These are phyloP conservation scores for Kentomonas sorsogonicus DNA, from an alignment of 208 protist genomes.

Conservation along the genomic window DNA sequence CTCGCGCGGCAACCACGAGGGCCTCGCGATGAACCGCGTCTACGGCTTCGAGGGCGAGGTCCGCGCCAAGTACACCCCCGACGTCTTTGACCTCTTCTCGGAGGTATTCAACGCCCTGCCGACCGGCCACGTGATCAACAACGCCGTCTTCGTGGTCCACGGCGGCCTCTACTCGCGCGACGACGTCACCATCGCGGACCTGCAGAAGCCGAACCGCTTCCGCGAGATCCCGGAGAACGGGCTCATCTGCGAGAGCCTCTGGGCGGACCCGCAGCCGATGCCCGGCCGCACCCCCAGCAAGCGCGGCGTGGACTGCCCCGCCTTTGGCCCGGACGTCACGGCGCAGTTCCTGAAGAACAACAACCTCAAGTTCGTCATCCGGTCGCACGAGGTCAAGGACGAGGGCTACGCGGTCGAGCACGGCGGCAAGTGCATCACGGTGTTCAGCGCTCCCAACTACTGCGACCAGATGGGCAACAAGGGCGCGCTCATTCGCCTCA, in stretches of 20 bases:
- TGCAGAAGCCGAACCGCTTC: constrained; percentile 94
- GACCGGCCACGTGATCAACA: constrained; percentile 90
- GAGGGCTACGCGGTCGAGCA: constrained; percentile 95
- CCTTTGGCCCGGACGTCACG: constrained; percentile 98
- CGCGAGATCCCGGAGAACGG: constrained; percentile 93
- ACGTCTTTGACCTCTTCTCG: constrained; percentile 92
- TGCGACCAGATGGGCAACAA: constrained; percentile 96
- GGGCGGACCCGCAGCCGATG: constrained; percentile 94
- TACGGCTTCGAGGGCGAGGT: constrained; percentile 99
- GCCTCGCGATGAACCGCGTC: constrained; percentile 94
- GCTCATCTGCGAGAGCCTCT: constrained; percentile 95
- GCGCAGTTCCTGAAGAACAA: constrained; percentile 93
- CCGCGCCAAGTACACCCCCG: constrained; percentile 90
- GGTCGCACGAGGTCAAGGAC: constrained; percentile 97
- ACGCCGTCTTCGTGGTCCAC: constrained; percentile 94
- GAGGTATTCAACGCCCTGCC: constrained; percentile 96
- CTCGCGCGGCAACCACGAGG: constrained; percentile 96
- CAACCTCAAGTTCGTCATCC: constrained; percentile 91
- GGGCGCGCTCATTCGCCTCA: constrained; percentile 86
- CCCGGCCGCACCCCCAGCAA: constrained; percentile 90
- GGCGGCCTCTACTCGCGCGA: constrained; percentile 95
- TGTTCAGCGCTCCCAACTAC: constrained; percentile 99
- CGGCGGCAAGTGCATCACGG: constrained; percentile 88
- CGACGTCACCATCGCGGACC: constrained; percentile 94
- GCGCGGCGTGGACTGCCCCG: constrained; percentile 92